Evolutionary conservation across 306 rosid genomes (phyloP).

Genomic region (Myrica gale): DNA sequence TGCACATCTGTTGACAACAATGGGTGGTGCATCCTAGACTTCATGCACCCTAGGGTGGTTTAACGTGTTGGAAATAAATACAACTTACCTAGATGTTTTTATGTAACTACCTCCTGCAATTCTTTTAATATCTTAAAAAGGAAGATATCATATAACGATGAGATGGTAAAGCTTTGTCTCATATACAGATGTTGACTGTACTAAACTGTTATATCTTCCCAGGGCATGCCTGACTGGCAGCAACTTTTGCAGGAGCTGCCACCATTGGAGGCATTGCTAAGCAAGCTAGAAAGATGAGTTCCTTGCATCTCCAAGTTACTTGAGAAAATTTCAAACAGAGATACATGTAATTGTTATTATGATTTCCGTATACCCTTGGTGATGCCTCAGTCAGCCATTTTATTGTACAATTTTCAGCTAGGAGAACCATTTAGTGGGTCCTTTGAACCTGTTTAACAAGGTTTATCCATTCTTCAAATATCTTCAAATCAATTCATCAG

Average conservation of each 20-base stretch:
- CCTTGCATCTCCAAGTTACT: constrained; percentile 1
- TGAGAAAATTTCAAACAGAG: constrained; percentile 10
- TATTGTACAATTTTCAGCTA: background rate
- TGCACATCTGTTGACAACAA: background rate
- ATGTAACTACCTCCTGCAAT: background rate
- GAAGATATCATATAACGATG: background rate
- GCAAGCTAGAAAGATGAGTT: constrained; percentile 78
- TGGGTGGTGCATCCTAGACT: background rate
- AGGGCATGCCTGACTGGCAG: constrained; percentile 99
- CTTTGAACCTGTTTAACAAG: background rate
- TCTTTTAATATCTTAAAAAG: background rate
- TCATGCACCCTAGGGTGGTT: background rate
- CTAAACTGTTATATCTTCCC: constrained; percentile 27
- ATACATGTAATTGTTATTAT: background rate
- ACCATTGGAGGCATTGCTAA: constrained; percentile 75
- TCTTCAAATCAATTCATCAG: background rate
- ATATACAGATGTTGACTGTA: constrained; percentile 6
- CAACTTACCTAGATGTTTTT: background rate
- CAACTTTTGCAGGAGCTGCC: constrained; percentile 85
- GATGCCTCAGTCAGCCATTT: too few species aligned
- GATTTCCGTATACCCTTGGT: too few species aligned
- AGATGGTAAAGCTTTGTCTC: background rate
- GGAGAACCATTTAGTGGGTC: background rate
- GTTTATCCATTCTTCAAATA: background rate
- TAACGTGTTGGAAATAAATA: background rate